A percentile compares a stretch with the other conserved stretches of the same genome.
phyloP scores from a whole-genome alignment of 2,329 filamentous ascomycete genomes.

The Diaporthe caulivora region DNA sequence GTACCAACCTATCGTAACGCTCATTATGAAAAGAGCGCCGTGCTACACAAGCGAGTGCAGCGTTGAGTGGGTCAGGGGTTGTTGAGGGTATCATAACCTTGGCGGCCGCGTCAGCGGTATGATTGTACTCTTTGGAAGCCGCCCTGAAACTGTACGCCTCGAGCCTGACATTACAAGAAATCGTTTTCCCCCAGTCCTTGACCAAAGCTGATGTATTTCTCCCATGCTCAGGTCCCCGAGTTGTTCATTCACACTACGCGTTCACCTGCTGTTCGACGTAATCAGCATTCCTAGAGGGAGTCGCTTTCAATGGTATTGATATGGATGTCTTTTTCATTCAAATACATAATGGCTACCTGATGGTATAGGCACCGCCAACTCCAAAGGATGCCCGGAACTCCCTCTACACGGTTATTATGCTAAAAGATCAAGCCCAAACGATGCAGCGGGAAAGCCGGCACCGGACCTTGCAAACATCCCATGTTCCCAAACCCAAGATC shows the following conservation, averaged over 20 bases:
- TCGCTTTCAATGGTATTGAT: background rate
- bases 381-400: slow-evolving; percentile 27
- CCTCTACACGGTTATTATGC: slow-evolving; percentile 19
- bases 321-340: background rate
- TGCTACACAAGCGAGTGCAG: background rate
- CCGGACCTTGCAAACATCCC: background rate
- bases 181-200: background rate
- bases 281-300: background rate
- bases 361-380: slow-evolving; percentile 29
- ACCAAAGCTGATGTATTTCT: background rate
- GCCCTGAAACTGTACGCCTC: background rate
- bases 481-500: background rate
- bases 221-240: background rate
- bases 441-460: background rate
- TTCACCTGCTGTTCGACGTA: background rate
- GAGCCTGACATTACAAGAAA: background rate
- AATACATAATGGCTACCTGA: slow-evolving; percentile 7
- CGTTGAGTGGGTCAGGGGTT: slow-evolving; percentile 8
- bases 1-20: accelerated
- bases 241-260: too few relatives aligned
- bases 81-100: slow-evolving; percentile 18
- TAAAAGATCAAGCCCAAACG: background rate
- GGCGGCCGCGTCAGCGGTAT: background rate
- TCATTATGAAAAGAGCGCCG: background rate
- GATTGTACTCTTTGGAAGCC: background rate